Evolutionary conservation across 108 stramenopile species (phyloP).

Genomic region (Phaeodactylum tricornutum): DNA sequence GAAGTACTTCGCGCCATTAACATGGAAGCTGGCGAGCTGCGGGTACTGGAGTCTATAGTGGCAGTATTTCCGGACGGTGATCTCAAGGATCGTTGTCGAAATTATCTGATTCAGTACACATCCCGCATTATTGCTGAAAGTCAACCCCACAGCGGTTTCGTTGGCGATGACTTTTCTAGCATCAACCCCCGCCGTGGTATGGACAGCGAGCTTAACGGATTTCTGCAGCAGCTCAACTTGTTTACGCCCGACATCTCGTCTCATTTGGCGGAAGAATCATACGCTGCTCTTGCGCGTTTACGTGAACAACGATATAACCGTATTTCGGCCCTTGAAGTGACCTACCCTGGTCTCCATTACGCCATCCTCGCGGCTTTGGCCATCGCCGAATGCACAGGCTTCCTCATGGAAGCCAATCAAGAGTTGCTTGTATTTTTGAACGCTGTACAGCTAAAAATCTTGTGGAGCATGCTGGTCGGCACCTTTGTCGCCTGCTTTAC

Average conservation of each 20-base stretch:
- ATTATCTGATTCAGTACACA: slow-evolving; percentile 48
- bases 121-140: slow-evolving; percentile 50
- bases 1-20: slow-evolving; percentile 50
- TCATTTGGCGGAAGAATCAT: slow-evolving; percentile 25
- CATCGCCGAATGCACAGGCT: slow-evolving; percentile 17
- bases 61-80: slow-evolving; percentile 27
- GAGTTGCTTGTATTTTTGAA: slow-evolving; percentile 47
- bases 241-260: neutral
- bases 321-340: slow-evolving; percentile 37
- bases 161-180: slow-evolving; percentile 23
- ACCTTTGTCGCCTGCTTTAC: slow-evolving; percentile 50
- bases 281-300: slow-evolving; percentile 28
- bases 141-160: slow-evolving; percentile 20
- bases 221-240: slow-evolving; percentile 28
- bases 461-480: slow-evolving; percentile 53
- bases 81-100: slow-evolving; percentile 20
- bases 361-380: slow-evolving; percentile 17
- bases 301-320: slow-evolving; percentile 38
- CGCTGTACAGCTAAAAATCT: slow-evolving; percentile 46
- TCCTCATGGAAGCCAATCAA: slow-evolving; percentile 30
- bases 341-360: slow-evolving; percentile 33
- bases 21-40: slow-evolving; percentile 53
- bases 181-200: slow-evolving; percentile 11
- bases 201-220: slow-evolving; percentile 56
- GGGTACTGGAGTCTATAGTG: slow-evolving; percentile 34